These are phyloP conservation scores for Rhodamnia argentea DNA, from an alignment of 345 rosid species.

Conservation along the genomic window DNA sequence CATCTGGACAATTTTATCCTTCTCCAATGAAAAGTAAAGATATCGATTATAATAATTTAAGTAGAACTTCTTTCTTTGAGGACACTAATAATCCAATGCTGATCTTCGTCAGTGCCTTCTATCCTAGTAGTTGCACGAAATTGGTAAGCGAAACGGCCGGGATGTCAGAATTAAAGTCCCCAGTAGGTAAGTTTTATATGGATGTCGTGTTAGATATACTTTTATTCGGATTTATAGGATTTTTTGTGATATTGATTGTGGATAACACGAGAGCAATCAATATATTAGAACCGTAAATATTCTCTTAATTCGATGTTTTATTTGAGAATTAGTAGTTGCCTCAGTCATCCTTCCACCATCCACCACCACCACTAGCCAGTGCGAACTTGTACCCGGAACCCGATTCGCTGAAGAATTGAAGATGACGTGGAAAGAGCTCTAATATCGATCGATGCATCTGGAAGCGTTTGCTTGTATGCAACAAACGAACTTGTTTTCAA, in stretches of 20 bases:
- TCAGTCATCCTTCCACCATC: neutral
- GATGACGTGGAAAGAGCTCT: neutral
- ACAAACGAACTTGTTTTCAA: no score
- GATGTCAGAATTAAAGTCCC: neutral
- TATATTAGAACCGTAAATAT: neutral
- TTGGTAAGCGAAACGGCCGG: no score
- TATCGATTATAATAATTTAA: neutral
- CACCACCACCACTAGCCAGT: neutral
- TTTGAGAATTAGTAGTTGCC: neutral
- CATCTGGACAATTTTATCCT: neutral
- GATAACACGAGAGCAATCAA: neutral
- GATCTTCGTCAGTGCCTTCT: no score
- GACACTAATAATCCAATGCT: no score
- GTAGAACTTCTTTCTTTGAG: no score
- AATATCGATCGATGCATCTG: neutral
- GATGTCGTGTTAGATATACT: no score
- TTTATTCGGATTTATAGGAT: neutral
- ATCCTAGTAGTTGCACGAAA: no score
- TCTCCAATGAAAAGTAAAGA: neutral
- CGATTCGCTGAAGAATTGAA: neutral
- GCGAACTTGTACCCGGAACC: neutral
- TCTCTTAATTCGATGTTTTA: neutral
- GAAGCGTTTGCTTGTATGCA: neutral
- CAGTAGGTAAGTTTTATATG: neutral
- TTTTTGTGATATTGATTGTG: neutral